A percentile compares a stretch with the other conserved stretches of the same genome.
Conservation (phyloP, 768 basidiomycete genomes). For the Stropharia rugosoannulata region DNA sequence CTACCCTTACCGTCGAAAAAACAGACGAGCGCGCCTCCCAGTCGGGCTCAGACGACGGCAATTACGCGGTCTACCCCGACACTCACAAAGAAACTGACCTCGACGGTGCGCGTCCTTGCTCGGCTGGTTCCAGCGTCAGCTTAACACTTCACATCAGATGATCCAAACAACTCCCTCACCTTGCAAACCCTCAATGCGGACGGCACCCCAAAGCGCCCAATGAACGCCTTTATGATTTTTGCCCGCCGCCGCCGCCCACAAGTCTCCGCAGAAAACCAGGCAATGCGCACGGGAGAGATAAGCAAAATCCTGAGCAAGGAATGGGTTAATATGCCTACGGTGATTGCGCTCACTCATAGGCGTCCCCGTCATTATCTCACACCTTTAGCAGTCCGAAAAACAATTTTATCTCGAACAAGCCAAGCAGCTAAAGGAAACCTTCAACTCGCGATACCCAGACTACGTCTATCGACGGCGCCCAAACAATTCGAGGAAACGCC, state of each 20-base stretch:
- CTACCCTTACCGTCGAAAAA: slow-evolving; percentile 24
- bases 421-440: slow-evolving; percentile 80
- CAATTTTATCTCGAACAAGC: slow-evolving; percentile 89
- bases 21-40: slow-evolving; percentile 49
- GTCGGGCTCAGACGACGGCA: slow-evolving; percentile 59
- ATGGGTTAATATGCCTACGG: slow-evolving; percentile 80
- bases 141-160: slow-evolving; percentile 21
- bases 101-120: slow-evolving; percentile 38
- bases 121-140: neutral
- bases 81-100: slow-evolving; percentile 39
- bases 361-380: slow-evolving; percentile 11
- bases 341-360: slow-evolving; percentile 32
- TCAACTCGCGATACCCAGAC: slow-evolving; percentile 85
- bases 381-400: slow-evolving; percentile 60
- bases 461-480: slow-evolving; percentile 88
- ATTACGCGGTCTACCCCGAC: slow-evolving; percentile 33
- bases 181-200: slow-evolving; percentile 83
- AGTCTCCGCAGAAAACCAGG: slow-evolving; percentile 83
- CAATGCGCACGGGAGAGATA: slow-evolving; percentile 89
- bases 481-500: slow-evolving; percentile 76
- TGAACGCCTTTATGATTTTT: slow-evolving; percentile 96
- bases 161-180: slow-evolving; percentile 50
- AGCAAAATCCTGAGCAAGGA: slow-evolving; percentile 86
- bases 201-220: slow-evolving; percentile 86
- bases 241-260: slow-evolving; percentile 80